Conservation (phyloP, 805 yeast species). For the Metschnikowia continentalis region DNA sequence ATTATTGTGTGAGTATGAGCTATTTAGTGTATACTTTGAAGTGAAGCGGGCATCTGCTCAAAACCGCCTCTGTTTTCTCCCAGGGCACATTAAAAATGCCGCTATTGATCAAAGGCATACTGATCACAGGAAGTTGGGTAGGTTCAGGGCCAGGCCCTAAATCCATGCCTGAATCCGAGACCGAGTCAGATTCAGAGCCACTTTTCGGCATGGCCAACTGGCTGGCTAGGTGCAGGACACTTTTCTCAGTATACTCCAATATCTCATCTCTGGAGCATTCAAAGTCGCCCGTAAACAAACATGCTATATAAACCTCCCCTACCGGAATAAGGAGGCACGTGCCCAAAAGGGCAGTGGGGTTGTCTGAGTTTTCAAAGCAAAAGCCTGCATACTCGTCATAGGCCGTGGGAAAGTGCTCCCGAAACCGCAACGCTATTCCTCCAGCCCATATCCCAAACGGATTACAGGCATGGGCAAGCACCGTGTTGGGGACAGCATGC, state of each 20-base stretch:
- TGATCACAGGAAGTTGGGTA: slow-evolving; percentile 28
- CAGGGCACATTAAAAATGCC: slow-evolving; percentile 82
- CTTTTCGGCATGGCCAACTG: background rate
- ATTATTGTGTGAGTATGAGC: background rate
- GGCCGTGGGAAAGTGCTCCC: slow-evolving; percentile 51
- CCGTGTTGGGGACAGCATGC: slow-evolving; percentile 25
- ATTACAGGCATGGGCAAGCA: slow-evolving; percentile 78
- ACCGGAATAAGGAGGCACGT: slow-evolving; percentile 42
- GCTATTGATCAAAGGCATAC: slow-evolving; percentile 69
- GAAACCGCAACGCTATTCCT: slow-evolving; percentile 67
- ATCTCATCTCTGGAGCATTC: slow-evolving; percentile 44
- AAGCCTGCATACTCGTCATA: slow-evolving; percentile 44
- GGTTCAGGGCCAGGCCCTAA: background rate
- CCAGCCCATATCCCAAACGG: slow-evolving; percentile 82
- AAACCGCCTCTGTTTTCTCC: slow-evolving; percentile 56
- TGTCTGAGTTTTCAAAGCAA: slow-evolving; percentile 28
- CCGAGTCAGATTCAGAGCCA: too few relatives aligned
- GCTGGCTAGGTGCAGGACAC: slow-evolving; percentile 43
- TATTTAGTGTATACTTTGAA: slow-evolving; percentile 14
- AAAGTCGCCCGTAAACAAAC: slow-evolving; percentile 66
- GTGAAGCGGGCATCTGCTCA: slow-evolving; percentile 41
- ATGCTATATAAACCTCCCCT: slow-evolving; percentile 43
- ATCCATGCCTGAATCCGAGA: too few relatives aligned
- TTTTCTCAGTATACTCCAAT: slow-evolving; percentile 45
- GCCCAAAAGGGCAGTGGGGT: slow-evolving; percentile 44